Evolutionary conservation across 768 basidiomycete genomes (phyloP), one percentile per base, ranked within the genome.

Genomic region (Mycena rebaudengoi): DNA sequence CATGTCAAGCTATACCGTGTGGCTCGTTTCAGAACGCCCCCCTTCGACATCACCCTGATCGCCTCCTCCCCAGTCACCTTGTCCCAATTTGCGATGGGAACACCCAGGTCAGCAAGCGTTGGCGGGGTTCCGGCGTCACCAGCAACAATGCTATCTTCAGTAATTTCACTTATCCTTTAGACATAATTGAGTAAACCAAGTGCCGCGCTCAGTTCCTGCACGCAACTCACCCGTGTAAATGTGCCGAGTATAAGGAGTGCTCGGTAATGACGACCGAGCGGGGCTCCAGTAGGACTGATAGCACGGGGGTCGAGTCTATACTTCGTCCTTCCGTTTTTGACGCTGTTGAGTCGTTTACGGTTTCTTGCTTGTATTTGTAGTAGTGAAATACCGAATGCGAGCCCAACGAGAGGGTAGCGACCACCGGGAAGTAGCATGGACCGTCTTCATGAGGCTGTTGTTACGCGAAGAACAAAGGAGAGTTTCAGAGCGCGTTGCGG

Each of bases 371-470:
- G 70, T 94, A 94, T 54, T 82, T 83, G 72, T 94, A 94, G 72
- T 97, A 92, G 76, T 95, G 85, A 67, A 98, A 90, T 58, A 94
- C 80, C 3, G 91, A 80, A 74, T 96, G 94, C 2, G 94, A 92
- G 40, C 91, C 90, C 60, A 98, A 78, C 14, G 96, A 95, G 50
- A 98, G 78, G n/a, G 96, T 98, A 2, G 94, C 91, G 1, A 98
- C 96, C 5, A 91, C 87, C 0, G 96, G 94, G 70, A 89, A 80
- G 77, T 97, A 98, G 18, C 89, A 86, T 2, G 95, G 91, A 0
- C 96, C 95, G 74, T 98, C 96, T 79, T 97, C 90, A 70, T 98
- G 96, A 2, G 95, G 94, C 94, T 96, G 75, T 46, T 32, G 35
- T 52, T 39, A 40, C 35, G 62, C 55, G 44, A 11, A 49, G 63